Evolutionary conservation across 768 basidiomycete species (phyloP).

Genomic region (Suillus plorans): DNA sequence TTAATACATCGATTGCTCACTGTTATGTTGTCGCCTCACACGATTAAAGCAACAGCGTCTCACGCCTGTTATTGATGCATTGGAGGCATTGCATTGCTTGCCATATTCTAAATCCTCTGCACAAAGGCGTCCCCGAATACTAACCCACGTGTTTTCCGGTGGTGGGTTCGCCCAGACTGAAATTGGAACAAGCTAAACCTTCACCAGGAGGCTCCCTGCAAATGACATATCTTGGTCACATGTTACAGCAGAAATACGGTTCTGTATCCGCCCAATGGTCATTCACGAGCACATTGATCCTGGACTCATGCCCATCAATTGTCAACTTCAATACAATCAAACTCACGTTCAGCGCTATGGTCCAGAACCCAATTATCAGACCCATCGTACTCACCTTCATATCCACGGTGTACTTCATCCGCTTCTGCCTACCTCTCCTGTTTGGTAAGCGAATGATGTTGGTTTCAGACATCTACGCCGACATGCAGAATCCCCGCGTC

Average conservation of each 20-base stretch:
- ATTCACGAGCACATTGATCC: conserved; percentile 17
- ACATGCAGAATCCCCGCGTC: conserved; percentile 22
- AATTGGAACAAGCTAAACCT: neutral
- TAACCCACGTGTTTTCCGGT: conserved; percentile 30
- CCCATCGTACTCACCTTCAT: conserved; percentile 13
- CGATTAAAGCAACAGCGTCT: conserved; percentile 17
- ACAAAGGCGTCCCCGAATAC: conserved; percentile 18
- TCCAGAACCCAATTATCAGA: conserved; percentile 22
- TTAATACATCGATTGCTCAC: neutral
- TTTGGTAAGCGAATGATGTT: conserved; percentile 17
- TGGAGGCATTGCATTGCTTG: conserved; percentile 23
- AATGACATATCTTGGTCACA: conserved; percentile 15
- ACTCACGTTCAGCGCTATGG: conserved; percentile 17
- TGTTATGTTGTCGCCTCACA: neutral
- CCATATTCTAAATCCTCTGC: neutral
- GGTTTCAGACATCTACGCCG: conserved; percentile 2
- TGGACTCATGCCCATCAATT: conserved; percentile 22
- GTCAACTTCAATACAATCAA: conserved; percentile 13
- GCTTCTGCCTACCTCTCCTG: conserved; percentile 7
- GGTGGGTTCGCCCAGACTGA: conserved; percentile 13
- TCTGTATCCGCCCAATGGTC: conserved; percentile 4
- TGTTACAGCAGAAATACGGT: conserved; percentile 21
- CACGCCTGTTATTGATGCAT: conserved; percentile 20
- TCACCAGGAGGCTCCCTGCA: conserved; percentile 22
- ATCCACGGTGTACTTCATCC: conserved; percentile 12